Conservation (phyloP, 345 rosid genomes). For the Syzygium grande region DNA sequence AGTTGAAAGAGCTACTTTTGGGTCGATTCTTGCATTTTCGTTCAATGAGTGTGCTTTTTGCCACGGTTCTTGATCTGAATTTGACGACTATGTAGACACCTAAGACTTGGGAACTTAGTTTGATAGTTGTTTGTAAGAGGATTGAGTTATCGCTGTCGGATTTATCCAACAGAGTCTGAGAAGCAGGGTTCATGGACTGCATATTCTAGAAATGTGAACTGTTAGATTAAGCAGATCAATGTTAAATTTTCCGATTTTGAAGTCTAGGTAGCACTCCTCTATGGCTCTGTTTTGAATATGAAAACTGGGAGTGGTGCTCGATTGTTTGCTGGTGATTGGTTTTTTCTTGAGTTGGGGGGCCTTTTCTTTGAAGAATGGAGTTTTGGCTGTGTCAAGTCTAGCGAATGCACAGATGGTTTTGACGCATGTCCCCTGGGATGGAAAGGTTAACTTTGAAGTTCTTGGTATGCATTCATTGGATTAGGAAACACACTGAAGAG, state of each 20-base stretch:
- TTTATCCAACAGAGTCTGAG: not conserved
- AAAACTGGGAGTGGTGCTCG: not conserved
- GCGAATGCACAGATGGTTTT: not conserved
- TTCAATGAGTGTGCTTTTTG: not conserved
- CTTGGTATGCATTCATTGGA: not conserved
- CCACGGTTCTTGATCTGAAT: not conserved
- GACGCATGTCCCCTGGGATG: not conserved
- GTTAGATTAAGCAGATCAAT: not conserved
- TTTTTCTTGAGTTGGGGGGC: not conserved
- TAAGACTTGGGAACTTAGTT: not conserved
- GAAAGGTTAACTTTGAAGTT: not conserved
- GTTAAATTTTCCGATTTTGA: not conserved
- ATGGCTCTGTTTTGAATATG: not conserved
- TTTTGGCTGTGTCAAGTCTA: not conserved
- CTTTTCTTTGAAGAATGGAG: not conserved
- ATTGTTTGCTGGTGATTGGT: not conserved
- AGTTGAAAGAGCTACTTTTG: not conserved
- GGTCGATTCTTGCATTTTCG: not conserved
- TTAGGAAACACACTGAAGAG: not conserved
- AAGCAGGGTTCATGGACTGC: not conserved
- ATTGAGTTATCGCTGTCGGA: not conserved
- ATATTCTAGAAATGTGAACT: not conserved
- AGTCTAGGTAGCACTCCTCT: not conserved
- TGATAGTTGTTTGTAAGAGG: not conserved
- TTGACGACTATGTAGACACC: not conserved